These are phyloP conservation scores for Pyrenophora seminiperda DNA, from an alignment of 2,329 filamentous ascomycete genomes.

Conservation along the genomic window DNA sequence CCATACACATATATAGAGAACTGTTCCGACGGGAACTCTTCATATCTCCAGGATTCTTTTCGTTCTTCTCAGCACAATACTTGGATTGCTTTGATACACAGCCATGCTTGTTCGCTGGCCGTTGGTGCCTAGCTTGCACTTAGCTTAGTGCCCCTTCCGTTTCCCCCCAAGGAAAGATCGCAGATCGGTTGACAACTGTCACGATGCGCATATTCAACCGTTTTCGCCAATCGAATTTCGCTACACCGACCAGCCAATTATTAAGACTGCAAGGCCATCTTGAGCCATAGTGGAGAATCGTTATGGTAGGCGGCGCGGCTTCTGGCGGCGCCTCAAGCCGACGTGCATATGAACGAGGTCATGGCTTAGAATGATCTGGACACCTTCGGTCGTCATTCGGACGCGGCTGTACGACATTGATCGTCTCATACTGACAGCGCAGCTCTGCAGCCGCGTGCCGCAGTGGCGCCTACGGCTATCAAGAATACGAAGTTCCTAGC, in stretches of 20 bases:
- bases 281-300: slow-evolving; percentile 19
- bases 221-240: not conserved
- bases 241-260: slow-evolving; percentile 19
- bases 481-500: slow-evolving; percentile 11
- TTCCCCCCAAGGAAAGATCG: slow-evolving; percentile 16
- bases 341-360: slow-evolving; percentile 23
- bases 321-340: slow-evolving; percentile 21
- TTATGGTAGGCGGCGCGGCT: slow-evolving; percentile 26
- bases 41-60: too few species aligned
- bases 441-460: slow-evolving; percentile 13
- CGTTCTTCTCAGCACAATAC: too few species aligned
- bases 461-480: slow-evolving; percentile 16
- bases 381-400: slow-evolving; percentile 3
- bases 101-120: slow-evolving; percentile 3
- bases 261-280: slow-evolving; percentile 31
- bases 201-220: slow-evolving; percentile 2
- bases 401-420: not conserved
- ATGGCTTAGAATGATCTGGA: slow-evolving; percentile 12
- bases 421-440: slow-evolving; percentile 7
- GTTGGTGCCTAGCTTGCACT: slow-evolving; percentile 33
- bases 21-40: not conserved
- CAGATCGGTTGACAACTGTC: slow-evolving; percentile 19
- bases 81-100: not conserved
- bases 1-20: slow-evolving; percentile 33
- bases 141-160: slow-evolving; percentile 27